A percentile compares a stretch with the other conserved stretches of the same genome.
Evolutionary conservation across 495 filamentous ascomycete genomes (phyloP).

Genomic region (Penicillium nucicola): DNA sequence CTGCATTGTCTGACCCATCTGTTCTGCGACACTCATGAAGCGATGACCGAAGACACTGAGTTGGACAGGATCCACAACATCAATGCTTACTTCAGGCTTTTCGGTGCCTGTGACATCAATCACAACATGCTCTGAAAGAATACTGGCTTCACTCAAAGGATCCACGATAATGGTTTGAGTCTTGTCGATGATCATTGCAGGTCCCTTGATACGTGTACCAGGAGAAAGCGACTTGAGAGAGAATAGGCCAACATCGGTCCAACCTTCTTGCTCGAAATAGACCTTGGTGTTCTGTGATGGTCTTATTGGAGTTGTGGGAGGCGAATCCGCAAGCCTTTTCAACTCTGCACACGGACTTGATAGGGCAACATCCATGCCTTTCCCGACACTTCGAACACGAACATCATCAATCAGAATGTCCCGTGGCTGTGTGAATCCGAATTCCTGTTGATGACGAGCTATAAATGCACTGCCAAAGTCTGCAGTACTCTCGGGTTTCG

Average conservation of each 20-base stretch:
- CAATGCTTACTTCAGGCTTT: slow-evolving; percentile 39
- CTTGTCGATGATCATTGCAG: slow-evolving; percentile 88
- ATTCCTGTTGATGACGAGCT: slow-evolving; percentile 47
- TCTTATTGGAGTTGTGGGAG: slow-evolving; percentile 16
- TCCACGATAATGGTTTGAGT: slow-evolving; percentile 95
- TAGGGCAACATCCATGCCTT: slow-evolving; percentile 10
- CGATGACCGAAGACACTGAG: slow-evolving; percentile 93
- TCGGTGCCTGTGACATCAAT: slow-evolving; percentile 49
- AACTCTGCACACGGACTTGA: slow-evolving; percentile 39
- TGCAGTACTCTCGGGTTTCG: slow-evolving; percentile 33
- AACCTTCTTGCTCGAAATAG: slow-evolving; percentile 36
- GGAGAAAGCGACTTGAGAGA: slow-evolving; percentile 80
- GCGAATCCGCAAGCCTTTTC: slow-evolving; percentile 24
- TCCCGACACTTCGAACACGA: slow-evolving; percentile 43
- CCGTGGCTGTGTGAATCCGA: slow-evolving; percentile 49
- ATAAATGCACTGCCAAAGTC: slow-evolving; percentile 47
- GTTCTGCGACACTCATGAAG: slow-evolving; percentile 98
- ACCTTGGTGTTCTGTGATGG: slow-evolving; percentile 34
- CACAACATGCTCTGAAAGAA: no score
- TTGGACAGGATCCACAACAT: slow-evolving; percentile 75
- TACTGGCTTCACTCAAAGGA: slow-evolving; percentile 33
- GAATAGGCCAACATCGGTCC: slow-evolving; percentile 44
- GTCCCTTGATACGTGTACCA: slow-evolving; percentile 74
- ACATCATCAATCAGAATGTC: slow-evolving; percentile 52
- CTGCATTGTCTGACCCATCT: slow-evolving; percentile 93